phyloP scores from a whole-genome alignment of 345 rosid genomes.

The Populus davidiana region DNA sequence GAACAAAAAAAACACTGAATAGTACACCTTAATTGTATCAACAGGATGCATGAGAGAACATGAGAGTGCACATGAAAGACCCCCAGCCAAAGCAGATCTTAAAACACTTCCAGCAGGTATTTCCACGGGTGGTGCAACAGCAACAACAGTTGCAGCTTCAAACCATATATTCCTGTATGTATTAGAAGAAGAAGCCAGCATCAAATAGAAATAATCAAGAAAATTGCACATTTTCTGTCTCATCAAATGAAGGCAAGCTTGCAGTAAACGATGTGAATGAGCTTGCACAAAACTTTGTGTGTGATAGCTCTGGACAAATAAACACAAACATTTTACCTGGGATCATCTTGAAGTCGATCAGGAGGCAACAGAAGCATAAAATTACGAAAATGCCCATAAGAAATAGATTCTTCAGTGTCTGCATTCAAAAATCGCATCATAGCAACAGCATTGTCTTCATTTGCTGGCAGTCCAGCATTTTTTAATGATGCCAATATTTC shows the following conservation, averaged over 20 bases:
- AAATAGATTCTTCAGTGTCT: constrained; percentile 85
- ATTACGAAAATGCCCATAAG: constrained; percentile 94
- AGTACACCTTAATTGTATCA: constrained; percentile 78
- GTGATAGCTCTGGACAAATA: not conserved
- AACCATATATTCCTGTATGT: constrained; percentile 79
- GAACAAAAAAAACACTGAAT: not conserved
- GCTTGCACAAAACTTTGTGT: not conserved
- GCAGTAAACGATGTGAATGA: constrained; percentile 2
- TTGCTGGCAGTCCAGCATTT: constrained; percentile 92
- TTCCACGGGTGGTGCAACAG: constrained; percentile 89
- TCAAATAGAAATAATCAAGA: not conserved
- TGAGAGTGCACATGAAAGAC: constrained; percentile 91
- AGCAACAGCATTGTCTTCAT: constrained; percentile 90
- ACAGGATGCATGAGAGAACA: constrained; percentile 81
- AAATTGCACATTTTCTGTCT: not conserved
- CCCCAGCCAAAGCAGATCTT: constrained; percentile 95
- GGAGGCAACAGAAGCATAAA: constrained; percentile 95
- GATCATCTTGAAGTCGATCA: constrained; percentile 91
- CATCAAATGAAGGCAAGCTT: not conserved
- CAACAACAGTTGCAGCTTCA: constrained; percentile 97
- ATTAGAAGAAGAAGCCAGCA: constrained; percentile 16
- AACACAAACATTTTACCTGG: constrained; percentile 55
- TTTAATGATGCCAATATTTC: constrained; percentile 84
- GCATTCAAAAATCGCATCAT: constrained; percentile 95
- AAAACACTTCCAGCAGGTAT: constrained; percentile 87